Evolutionary conservation across 208 protist genomes (phyloP).

Genomic region (Leishmania guyanensis): DNA sequence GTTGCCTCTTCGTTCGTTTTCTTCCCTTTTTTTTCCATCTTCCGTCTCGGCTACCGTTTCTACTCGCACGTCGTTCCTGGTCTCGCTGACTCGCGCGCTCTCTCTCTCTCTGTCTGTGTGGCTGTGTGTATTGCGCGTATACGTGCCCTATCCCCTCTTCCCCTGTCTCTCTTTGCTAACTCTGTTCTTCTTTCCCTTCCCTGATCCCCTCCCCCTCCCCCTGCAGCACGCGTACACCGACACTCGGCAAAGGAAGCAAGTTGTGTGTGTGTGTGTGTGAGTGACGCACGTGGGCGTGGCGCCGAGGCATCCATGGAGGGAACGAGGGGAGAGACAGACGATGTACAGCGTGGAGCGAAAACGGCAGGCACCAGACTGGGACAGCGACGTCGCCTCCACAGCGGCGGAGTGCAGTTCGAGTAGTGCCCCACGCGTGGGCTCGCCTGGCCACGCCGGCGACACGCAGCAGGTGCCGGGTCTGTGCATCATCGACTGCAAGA

Average conservation of each 20-base stretch:
- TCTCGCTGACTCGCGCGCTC: background rate
- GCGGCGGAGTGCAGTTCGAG: conserved; percentile 18
- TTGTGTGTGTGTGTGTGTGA: background rate
- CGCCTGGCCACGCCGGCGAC: background rate
- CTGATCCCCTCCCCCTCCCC: background rate
- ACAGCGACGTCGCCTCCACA: conserved; percentile 5
- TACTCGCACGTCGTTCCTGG: background rate
- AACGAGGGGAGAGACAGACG: background rate
- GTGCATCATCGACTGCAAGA: conserved; percentile 47
- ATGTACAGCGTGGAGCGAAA: conserved; percentile 11
- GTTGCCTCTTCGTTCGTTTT: background rate
- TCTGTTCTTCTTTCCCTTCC: conserved; percentile 10
- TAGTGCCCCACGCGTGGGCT: background rate
- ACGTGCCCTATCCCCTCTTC: background rate
- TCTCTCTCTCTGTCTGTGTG: background rate
- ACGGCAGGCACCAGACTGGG: background rate
- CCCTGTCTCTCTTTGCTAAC: conserved; percentile 1
- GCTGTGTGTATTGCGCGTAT: background rate
- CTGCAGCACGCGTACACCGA: background rate
- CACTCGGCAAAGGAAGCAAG: background rate
- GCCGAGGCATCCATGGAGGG: background rate
- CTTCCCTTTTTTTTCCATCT: background rate
- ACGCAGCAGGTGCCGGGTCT: conserved; percentile 39
- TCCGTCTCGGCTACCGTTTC: background rate
- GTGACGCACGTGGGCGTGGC: background rate